A percentile compares a stretch with the other conserved stretches of the same genome.
These are phyloP conservation scores for Mucor mucedo DNA, from an alignment of 371 early-diverging fungal genomes.

Conservation along the genomic window DNA sequence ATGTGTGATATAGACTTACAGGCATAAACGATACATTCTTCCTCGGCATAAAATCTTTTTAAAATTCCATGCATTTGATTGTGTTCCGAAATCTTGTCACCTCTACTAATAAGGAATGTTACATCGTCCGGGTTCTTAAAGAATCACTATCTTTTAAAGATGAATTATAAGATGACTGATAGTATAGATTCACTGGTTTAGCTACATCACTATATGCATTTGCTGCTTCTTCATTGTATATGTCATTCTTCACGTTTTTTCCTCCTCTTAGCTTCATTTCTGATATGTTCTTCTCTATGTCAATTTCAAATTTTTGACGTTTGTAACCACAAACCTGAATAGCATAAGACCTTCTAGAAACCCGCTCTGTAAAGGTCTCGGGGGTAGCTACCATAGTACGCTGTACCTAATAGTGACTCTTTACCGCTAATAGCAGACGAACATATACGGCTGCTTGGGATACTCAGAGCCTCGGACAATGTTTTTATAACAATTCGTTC, in stretches of 20 bases:
- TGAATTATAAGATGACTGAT: slow-evolving; percentile 7
- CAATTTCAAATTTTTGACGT: neutral
- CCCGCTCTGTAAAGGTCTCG: slow-evolving; percentile 5
- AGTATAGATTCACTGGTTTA: neutral
- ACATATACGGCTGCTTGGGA: neutral
- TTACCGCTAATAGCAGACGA: neutral
- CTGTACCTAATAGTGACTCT: slow-evolving; percentile 3
- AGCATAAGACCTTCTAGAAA: slow-evolving; percentile 16
- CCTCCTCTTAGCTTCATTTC: neutral
- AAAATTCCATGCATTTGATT: slow-evolving; percentile 10
- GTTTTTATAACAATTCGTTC: neutral
- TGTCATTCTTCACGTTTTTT: neutral
- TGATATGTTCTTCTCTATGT: neutral
- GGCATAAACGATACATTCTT: slow-evolving; percentile 21
- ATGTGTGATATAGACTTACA: slow-evolving; percentile 4
- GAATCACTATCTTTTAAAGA: neutral
- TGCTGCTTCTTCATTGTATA: slow-evolving; percentile 3
- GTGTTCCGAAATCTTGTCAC: slow-evolving; percentile 5
- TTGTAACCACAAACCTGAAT: slow-evolving; percentile 1
- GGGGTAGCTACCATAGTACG: slow-evolving; percentile 11
- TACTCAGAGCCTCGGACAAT: slow-evolving; percentile 3
- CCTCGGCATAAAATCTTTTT: slow-evolving; percentile 13
- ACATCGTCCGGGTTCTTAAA: neutral
- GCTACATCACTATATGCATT: neutral
- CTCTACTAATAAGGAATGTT: slow-evolving; percentile 1